Evolutionary conservation across 2,329 filamentous ascomycete genomes (phyloP), one percentile per base, ranked within the genome.

Genomic region (Apiospora pterosperma): DNA sequence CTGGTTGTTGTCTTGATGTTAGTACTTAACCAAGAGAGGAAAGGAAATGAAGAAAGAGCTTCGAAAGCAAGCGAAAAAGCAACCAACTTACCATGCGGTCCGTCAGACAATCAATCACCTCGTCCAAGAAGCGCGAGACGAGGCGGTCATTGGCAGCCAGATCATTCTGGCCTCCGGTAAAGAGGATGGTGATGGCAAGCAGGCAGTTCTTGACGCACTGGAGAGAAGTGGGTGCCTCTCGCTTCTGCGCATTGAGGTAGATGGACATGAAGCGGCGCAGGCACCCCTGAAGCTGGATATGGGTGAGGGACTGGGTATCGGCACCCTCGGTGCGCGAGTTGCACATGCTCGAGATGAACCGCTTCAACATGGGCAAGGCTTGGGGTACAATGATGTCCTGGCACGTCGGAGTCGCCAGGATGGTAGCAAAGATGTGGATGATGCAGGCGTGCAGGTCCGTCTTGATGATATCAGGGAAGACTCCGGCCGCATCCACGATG

Each of bases 381-480:
- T 96, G 92, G 0, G 96, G 95, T 1, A 98, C 90, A 36, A 98
- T 92, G 41, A 92, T 85, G 31, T 92, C 88, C 78, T 99, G 96
- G 73, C 95, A 98, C 12, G 88, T 84, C 0, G 92, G 90, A 0
- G 93, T 97, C 16, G 92, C 91, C 14, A 99, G 85, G 64, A 97
- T 96, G 0, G 93, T 97, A 63, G 92, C 91, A 74, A 98, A 97
- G 63, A 98, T 97, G 80, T 99, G 94, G 61, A 99, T 87, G 69
- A 98, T 97, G 73, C 95, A 98, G 42, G 96, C 95, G 74, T 98
- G 93, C 7, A 99, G 84, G 76, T 99, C 96, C 11, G 93, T 95
- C 75, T 96, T 96, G 81, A 99, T 99, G 71, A 99, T 94, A 2
- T 92, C 89, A 0, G 96, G 96, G 78, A 99, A 99, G 19, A 98